Evolutionary conservation across 768 basidiomycete species (phyloP).

Genomic region (Pulveroboletus sp.): DNA sequence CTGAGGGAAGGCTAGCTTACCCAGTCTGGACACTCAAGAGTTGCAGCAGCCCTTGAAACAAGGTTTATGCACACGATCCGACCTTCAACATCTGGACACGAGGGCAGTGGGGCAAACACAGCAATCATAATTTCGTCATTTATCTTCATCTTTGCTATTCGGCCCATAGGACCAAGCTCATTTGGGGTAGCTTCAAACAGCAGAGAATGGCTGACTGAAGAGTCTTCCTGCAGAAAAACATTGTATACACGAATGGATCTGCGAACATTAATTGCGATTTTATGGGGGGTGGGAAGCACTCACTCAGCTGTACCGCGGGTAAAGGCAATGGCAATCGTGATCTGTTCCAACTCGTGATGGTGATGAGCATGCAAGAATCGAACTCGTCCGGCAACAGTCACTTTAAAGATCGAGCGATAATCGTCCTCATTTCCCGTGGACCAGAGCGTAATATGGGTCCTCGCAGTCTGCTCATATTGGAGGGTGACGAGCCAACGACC

Average conservation of each 20-base stretch:
- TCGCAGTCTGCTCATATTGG: constrained; percentile 32
- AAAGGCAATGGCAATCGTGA: constrained; percentile 21
- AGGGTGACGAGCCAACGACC: constrained; percentile 47
- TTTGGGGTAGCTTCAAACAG: constrained; percentile 16
- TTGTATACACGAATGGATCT: constrained; percentile 26
- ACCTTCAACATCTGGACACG: constrained; percentile 1
- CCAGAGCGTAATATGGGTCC: constrained; percentile 44
- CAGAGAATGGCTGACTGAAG: constrained; percentile 1
- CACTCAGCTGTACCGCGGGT: constrained; percentile 16
- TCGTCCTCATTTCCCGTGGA: constrained; percentile 31
- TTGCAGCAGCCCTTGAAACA: constrained; percentile 5
- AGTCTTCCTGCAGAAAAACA: constrained; percentile 12
- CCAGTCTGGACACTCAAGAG: constrained; percentile 17
- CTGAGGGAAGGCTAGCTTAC: constrained; percentile 5
- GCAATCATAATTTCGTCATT: constrained; percentile 20
- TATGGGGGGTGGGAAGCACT: background rate
- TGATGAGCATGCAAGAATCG: constrained; percentile 35
- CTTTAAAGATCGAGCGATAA: constrained; percentile 25
- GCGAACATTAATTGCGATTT: background rate
- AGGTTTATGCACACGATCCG: constrained; percentile 22
- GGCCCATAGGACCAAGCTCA: constrained; percentile 17
- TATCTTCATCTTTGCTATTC: constrained; percentile 19
- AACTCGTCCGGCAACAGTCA: constrained; percentile 29
- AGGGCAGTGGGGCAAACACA: constrained; percentile 8
- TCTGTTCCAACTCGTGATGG: constrained; percentile 13